Percentiles rank a stretch among this genome's conserved stretches.
These are phyloP conservation scores for Phaeosphaeriaceae sp. DNA, from an alignment of 2,329 filamentous ascomycete species.

Conservation along the genomic window DNA sequence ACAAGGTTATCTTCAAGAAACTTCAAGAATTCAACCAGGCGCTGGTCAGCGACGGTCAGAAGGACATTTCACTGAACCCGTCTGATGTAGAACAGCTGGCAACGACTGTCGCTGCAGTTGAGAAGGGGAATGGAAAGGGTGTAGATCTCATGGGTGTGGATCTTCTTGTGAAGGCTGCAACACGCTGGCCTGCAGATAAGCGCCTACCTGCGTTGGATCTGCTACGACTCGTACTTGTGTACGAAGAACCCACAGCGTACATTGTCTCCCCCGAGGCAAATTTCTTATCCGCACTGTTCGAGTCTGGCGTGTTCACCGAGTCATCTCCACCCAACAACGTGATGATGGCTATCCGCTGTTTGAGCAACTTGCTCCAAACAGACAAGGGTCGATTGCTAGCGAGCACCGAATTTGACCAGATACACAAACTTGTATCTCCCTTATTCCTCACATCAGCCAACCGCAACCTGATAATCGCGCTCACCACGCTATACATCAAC, in stretches of 20 bases:
- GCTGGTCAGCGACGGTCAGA: conserved; percentile 73
- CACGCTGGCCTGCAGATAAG: conserved; percentile 79
- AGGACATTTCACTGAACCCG: conserved; percentile 76
- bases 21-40: conserved; percentile 76
- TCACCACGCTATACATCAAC: conserved; percentile 85
- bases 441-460: conserved; percentile 63
- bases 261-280: conserved; percentile 61
- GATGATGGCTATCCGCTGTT: conserved; percentile 83
- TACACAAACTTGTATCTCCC: conserved; percentile 69
- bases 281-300: conserved; percentile 67
- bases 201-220: conserved; percentile 86
- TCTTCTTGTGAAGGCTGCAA: conserved; percentile 74
- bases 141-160: conserved; percentile 63
- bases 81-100: conserved; percentile 70
- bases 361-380: conserved; percentile 85
- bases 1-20: conserved; percentile 75
- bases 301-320: conserved; percentile 63
- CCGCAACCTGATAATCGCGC: conserved; percentile 81
- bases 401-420: conserved; percentile 64
- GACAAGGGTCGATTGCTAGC: conserved; percentile 69
- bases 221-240: conserved; percentile 79
- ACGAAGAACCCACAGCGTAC: conserved; percentile 69
- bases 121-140: conserved; percentile 51
- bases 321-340: conserved; percentile 75
- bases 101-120: conserved; percentile 68